Evolutionary conservation across 495 filamentous ascomycete species (phyloP), one percentile per base, ranked within the genome.

Genomic region (Tuber indicum): DNA sequence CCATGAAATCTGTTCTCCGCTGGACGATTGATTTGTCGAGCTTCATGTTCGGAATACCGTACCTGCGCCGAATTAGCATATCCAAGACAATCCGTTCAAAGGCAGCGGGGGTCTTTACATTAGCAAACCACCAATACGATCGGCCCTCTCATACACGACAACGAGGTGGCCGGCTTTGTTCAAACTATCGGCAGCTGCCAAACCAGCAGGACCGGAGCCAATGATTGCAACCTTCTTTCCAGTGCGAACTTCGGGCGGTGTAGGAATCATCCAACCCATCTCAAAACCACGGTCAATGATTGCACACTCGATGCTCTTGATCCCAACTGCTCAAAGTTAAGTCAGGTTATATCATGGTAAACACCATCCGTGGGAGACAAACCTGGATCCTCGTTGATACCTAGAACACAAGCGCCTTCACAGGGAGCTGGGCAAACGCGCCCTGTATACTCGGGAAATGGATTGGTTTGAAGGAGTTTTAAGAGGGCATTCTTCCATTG

Each of bases 1-100:
- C 92, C 94, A 99, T 97, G 85, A 99, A 92, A 85, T 99, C 92
- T 36, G 96, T 93, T 83, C 96, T 92, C 72, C 96, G 92, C 88
- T 98, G 93, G 72, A 99, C 96, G 75, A 99, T 89, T 83, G 93
- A 93, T 89, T 99, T 99, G 89, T 99, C 96, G 44, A 99, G 91
- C 88, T 99, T 99, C 96, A 99, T 99, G 88, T 99, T 99, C 71
- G 96, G 96, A 77, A 99, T 99, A 80, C 96, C 96, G 84, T 99
- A 80, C 75, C 75, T 76, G 32, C 32, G 36, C 10, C 43, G 32
- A n/a, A 74, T 41, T 39, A 74, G 91, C 32, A 52, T 42, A 16
- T 73, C 47, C 26, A 36, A 66, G 72, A 46, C 44, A 26, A 26
- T 43, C 52, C 42, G 1, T 36, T 36, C 26, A 66, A 16, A 43